Evolutionary conservation across 2,329 filamentous ascomycete species (phyloP).

Genomic region (Neofusicoccum parvum): DNA sequence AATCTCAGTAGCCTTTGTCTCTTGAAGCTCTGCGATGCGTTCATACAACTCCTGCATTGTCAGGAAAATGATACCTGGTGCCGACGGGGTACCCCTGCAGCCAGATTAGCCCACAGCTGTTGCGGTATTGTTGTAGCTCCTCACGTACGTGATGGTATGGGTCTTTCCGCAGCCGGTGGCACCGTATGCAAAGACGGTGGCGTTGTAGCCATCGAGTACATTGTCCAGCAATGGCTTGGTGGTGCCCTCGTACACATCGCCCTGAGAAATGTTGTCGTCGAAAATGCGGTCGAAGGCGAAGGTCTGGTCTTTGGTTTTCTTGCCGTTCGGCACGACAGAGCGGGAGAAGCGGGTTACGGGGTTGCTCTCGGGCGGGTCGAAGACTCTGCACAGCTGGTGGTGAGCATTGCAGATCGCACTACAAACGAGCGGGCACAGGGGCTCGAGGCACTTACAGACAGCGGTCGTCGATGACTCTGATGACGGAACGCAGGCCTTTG

Average conservation of each 20-base stretch:
- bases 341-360: slow-evolving; percentile 85
- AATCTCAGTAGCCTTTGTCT: slow-evolving; percentile 86
- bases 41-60: slow-evolving; percentile 99
- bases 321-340: slow-evolving; percentile 76
- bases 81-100: slow-evolving; percentile 72
- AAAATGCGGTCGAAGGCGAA: slow-evolving; percentile 97
- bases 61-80: slow-evolving; percentile 96
- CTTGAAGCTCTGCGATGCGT: slow-evolving; percentile 81
- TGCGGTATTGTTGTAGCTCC: slow-evolving; percentile 63
- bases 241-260: slow-evolving; percentile 92
- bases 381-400: slow-evolving; percentile 64
- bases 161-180: slow-evolving; percentile 98
- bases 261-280: slow-evolving; percentile 90
- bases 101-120: slow-evolving; percentile 66
- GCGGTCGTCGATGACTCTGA: slow-evolving; percentile 95
- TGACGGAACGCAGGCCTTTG: slow-evolving; percentile 84
- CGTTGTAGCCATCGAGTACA: slow-evolving; percentile 96
- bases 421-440: slow-evolving; percentile 13
- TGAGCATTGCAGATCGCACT: slow-evolving; percentile 28
- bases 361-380: slow-evolving; percentile 94
- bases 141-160: slow-evolving; percentile 73
- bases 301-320: slow-evolving; percentile 94
- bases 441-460: slow-evolving; percentile 69
- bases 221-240: slow-evolving; percentile 89
- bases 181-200: slow-evolving; percentile 97